Percentiles rank a stretch among this genome's conserved stretches.
phyloP scores from a whole-genome alignment of 2,329 filamentous ascomycete genomes.

The Fusarium papillatum region DNA sequence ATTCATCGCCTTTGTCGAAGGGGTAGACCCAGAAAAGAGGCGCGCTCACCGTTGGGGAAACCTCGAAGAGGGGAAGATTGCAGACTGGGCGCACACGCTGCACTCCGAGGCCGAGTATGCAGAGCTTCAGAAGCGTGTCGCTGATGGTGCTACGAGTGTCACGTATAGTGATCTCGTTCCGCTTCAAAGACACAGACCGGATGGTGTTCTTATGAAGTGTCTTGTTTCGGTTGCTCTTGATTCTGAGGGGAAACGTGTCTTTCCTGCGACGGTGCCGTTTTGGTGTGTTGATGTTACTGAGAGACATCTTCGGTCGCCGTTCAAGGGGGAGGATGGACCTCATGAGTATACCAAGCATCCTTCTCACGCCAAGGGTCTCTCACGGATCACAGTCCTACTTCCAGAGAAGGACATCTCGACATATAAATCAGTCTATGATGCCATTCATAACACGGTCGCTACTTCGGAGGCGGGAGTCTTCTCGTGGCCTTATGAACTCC shows the following conservation, averaged over 20 bases:
- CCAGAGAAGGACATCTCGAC: conserved; percentile 31
- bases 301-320: conserved; percentile 68
- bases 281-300: conserved; percentile 76
- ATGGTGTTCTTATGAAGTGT: conserved; percentile 72
- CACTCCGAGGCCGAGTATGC: conserved; percentile 51
- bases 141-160: conserved; percentile 48
- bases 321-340: conserved; percentile 32
- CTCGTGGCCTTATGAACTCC: conserved; percentile 36
- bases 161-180: conserved; percentile 62
- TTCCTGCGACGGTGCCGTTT: conserved; percentile 70
- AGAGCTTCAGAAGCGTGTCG: conserved; percentile 53
- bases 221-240: conserved; percentile 62
- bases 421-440: conserved; percentile 44
- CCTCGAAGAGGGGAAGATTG: conserved; percentile 60
- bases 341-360: conserved; percentile 58
- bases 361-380: conserved; percentile 64
- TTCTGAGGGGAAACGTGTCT: conserved; percentile 37
- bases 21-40: conserved; percentile 53
- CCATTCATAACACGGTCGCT: conserved; percentile 38
- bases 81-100: conserved; percentile 73
- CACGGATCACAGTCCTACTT: conserved; percentile 56
- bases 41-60: conserved; percentile 70
- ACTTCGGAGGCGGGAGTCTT: background rate
- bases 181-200: conserved; percentile 67
- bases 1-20: conserved; percentile 72